Conservation (phyloP, 371 early-diverging fungal species). For the Smittium mucronatum region DNA sequence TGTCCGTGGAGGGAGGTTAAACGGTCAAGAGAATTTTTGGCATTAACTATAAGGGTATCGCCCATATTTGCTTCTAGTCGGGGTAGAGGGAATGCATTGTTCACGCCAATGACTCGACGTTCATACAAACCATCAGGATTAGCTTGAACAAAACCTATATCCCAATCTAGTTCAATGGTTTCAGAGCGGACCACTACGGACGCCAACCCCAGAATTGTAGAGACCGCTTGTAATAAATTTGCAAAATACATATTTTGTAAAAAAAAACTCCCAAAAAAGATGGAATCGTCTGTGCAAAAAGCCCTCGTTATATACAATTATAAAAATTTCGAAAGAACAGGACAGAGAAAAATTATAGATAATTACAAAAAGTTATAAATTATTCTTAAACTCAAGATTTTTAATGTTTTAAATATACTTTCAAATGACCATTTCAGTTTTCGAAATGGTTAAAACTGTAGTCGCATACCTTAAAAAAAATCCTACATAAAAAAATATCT, state of each 20-base stretch:
- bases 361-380: too few relatives aligned
- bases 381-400: too few relatives aligned
- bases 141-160: constrained; percentile 45
- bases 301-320: too few relatives aligned
- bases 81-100: constrained; percentile 53
- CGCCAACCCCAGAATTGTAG: constrained; percentile 4
- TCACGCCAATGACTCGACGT: constrained; percentile 54
- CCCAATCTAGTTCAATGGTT: constrained; percentile 51
- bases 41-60: constrained; percentile 47
- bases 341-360: too few relatives aligned
- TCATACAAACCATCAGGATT: constrained; percentile 50
- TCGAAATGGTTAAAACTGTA: too few relatives aligned
- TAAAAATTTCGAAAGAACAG: too few relatives aligned
- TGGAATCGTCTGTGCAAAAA: too few relatives aligned
- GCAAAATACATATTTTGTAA: background rate
- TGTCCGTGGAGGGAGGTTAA: constrained; percentile 52
- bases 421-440: too few relatives aligned
- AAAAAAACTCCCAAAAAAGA: too few relatives aligned
- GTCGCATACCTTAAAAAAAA: too few relatives aligned
- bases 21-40: constrained; percentile 45
- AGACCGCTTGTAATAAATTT: constrained; percentile 1
- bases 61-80: constrained; percentile 15
- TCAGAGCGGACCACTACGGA: constrained; percentile 22
- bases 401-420: too few relatives aligned
- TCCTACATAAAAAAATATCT: too few relatives aligned